Evolutionary conservation across 768 basidiomycete species (phyloP).

Genomic region (Naganishia vaughanmartiniae): DNA sequence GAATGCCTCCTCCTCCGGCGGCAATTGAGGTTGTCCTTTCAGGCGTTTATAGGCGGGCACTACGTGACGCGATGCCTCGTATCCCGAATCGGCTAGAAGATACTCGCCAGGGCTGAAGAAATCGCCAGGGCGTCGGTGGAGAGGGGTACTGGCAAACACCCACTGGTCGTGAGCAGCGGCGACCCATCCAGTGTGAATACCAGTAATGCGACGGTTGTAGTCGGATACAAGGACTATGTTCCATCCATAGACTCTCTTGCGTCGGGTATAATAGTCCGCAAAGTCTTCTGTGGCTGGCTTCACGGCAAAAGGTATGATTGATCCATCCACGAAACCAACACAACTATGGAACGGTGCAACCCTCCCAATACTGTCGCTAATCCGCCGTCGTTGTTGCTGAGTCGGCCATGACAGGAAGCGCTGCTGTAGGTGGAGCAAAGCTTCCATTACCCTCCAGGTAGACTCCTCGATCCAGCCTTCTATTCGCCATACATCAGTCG

Average conservation of each 20-base stretch:
- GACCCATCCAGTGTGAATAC: not conserved
- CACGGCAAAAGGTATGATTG: not conserved
- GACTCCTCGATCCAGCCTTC: too few relatives aligned
- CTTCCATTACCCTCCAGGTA: too few relatives aligned
- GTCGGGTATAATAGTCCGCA: not conserved
- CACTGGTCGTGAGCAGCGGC: not conserved
- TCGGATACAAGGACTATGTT: not conserved
- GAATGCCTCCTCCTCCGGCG: not conserved
- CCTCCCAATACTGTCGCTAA: not conserved
- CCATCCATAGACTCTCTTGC: not conserved
- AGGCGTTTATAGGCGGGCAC: not conserved
- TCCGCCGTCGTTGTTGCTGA: too few relatives aligned
- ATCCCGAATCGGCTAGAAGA: slow-evolving; percentile 1
- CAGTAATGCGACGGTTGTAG: not conserved
- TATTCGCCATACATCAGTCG: too few relatives aligned
- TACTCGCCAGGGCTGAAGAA: not conserved
- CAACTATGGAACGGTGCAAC: not conserved
- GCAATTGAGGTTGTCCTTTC: not conserved
- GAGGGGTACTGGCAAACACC: not conserved
- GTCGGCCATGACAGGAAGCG: too few relatives aligned
- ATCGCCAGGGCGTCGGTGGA: not conserved
- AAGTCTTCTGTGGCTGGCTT: not conserved
- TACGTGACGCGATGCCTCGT: not conserved
- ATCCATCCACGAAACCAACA: not conserved
- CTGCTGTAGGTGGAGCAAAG: too few relatives aligned